Percentiles rank a stretch among this genome's conserved stretches.
These are phyloP conservation scores for Populus euphratica DNA, from an alignment of 345 rosid species.

Conservation along the genomic window DNA sequence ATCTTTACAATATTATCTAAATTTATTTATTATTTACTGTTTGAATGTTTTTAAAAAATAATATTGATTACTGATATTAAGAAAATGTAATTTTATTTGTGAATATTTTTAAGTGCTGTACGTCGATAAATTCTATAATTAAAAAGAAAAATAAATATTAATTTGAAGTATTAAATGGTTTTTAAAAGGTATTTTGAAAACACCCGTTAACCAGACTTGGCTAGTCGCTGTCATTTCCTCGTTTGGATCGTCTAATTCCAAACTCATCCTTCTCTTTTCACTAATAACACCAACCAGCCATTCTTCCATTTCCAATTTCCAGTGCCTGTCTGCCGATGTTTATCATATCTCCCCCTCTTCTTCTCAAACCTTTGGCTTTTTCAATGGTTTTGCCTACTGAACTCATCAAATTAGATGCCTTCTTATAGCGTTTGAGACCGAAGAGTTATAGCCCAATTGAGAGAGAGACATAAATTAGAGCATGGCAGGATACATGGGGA, in stretches of 20 bases:
- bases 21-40: too few species aligned
- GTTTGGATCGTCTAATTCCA: slow-evolving; percentile 4
- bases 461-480: neutral
- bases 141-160: too few species aligned
- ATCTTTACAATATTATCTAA: too few species aligned
- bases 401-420: neutral
- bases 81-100: too few species aligned
- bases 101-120: too few species aligned
- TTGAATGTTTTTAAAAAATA: too few species aligned
- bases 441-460: neutral
- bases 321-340: neutral
- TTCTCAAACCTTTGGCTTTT: neutral
- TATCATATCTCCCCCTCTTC: neutral
- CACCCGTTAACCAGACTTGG: too few species aligned
- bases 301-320: neutral
- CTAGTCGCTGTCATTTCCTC: neutral
- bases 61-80: too few species aligned
- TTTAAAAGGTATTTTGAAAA: too few species aligned
- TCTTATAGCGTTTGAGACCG: neutral
- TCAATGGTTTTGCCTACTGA: neutral
- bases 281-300: neutral
- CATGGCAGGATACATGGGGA: slow-evolving; percentile 44
- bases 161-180: too few species aligned
- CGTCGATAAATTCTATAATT: too few species aligned
- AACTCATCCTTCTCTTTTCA: neutral